Evolutionary conservation across 2,329 filamentous ascomycete species (phyloP), one percentile per base, ranked within the genome.

Genomic region (Myriosclerotinia curreyana): DNA sequence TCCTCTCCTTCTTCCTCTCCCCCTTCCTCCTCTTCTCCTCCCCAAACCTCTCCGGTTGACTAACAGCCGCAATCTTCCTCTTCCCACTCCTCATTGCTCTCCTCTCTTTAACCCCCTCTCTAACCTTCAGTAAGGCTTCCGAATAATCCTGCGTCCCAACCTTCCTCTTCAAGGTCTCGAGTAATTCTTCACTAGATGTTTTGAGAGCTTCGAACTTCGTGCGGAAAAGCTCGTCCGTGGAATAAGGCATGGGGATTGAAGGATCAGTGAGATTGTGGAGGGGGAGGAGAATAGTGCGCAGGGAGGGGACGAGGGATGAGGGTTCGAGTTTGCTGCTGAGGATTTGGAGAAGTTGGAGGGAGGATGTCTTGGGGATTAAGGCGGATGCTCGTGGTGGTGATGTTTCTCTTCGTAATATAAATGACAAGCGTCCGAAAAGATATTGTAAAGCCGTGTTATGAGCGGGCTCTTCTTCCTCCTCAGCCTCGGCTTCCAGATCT

Each of bases 211-310:
- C 89, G 75, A 93, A 89, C 25, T 82, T 83, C 7, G 82, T 80
- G 69, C 83, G 85, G 79, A 93, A 94, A 0, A 79, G 74, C 64
- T 88, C 85, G 71, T 94, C 90, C 7, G 84, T 84, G 31, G 88
- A 90, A 68, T 86, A 87, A 0, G 91, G 90, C 17, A 83, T 78
- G 0, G 89, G 85, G 58, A 94, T 92, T 1, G 85, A 84, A 1
- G 89, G 82, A 74, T 97, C 92, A 0, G 92, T 96, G 46, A 99
- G 80, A 74, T 95, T 91, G 73, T 94, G 88, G 7, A 98, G 82
- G 0, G 88, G 87, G 6, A 85, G 79, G 1, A 91, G 80, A 52
- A 90, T 80, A 34, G 80, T 80, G 68, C 86, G 83, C 22, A 96
- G 80, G 0, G 86, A 88, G 0, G 86, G 82, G 1, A 79, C 74